These are phyloP conservation scores for Lactarius indigo DNA, from an alignment of 768 basidiomycete species.

Conservation along the genomic window DNA sequence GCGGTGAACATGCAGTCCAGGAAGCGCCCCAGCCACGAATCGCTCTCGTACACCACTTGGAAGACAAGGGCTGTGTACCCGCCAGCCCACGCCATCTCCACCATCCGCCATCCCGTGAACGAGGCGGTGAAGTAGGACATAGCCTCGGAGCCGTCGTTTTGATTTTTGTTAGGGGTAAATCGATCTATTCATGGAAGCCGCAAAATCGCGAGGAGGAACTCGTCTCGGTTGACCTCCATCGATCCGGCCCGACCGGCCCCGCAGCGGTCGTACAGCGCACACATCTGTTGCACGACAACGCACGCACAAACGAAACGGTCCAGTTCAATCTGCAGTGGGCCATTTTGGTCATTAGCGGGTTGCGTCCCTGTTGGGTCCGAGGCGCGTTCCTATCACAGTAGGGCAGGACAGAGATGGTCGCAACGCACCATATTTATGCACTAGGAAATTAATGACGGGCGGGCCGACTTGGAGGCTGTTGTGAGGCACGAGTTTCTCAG, in stretches of 20 bases:
- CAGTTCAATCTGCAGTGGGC: background rate
- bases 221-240: background rate
- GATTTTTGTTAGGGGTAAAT: background rate
- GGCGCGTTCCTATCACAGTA: too few species aligned
- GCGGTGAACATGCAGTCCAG: background rate
- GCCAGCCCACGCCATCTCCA: background rate
- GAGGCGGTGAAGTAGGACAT: background rate
- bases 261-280: slow-evolving; percentile 3
- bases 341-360: background rate
- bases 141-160: background rate
- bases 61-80: background rate
- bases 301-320: slow-evolving; percentile 12
- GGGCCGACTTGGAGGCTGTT: background rate
- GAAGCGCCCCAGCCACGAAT: background rate
- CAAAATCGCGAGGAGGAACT: slow-evolving; percentile 4
- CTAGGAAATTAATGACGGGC: background rate
- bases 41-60: too few species aligned
- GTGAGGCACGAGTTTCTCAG: too few species aligned
- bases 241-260: background rate
- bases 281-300: slow-evolving; percentile 9
- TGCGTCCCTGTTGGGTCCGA: background rate
- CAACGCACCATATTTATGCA: slow-evolving; percentile 9
- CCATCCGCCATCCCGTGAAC: background rate
- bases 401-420: background rate
- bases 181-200: background rate